Evolutionary conservation across 2,329 filamentous ascomycete genomes (phyloP).

Genomic region (Nothomitra cinnamomea): DNA sequence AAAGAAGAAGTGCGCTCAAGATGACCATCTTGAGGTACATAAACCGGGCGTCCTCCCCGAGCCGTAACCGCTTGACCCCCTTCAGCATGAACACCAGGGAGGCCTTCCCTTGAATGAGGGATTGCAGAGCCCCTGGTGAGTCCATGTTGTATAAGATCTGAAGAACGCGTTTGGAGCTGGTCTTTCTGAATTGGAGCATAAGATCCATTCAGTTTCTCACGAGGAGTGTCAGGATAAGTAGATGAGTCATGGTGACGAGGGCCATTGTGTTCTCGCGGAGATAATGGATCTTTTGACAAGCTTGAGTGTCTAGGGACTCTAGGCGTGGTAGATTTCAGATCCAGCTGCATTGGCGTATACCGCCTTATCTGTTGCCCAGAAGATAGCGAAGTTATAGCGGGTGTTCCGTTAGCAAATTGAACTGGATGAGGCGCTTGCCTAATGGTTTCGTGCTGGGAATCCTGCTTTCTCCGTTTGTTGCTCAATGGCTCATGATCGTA

Average conservation of each 20-base stretch:
- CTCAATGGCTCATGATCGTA: background rate
- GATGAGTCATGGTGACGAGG: no score
- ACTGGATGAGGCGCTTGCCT: background rate
- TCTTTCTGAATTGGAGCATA: no score
- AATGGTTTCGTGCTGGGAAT: background rate
- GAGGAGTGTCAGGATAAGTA: no score
- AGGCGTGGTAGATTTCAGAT: no score
- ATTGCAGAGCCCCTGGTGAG: background rate
- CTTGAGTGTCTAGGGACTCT: no score
- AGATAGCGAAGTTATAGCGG: background rate
- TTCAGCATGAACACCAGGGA: background rate
- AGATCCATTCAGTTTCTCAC: no score
- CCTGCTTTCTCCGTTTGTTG: background rate
- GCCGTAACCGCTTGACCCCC: background rate
- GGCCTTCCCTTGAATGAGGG: background rate
- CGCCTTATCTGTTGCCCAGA: background rate
- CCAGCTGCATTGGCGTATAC: background rate
- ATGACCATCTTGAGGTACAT: conserved; percentile 1
- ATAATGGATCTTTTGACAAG: no score
- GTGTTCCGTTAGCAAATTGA: background rate
- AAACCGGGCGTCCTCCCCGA: background rate
- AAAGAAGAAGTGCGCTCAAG: conserved; percentile 1
- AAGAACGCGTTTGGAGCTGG: background rate
- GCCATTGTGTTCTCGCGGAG: no score
- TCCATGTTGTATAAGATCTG: background rate